Percentiles rank a stretch among this genome's conserved stretches.
These are phyloP conservation scores for Keithomyces neogunnii DNA, from an alignment of 2,329 filamentous ascomycete genomes.

Conservation along the genomic window DNA sequence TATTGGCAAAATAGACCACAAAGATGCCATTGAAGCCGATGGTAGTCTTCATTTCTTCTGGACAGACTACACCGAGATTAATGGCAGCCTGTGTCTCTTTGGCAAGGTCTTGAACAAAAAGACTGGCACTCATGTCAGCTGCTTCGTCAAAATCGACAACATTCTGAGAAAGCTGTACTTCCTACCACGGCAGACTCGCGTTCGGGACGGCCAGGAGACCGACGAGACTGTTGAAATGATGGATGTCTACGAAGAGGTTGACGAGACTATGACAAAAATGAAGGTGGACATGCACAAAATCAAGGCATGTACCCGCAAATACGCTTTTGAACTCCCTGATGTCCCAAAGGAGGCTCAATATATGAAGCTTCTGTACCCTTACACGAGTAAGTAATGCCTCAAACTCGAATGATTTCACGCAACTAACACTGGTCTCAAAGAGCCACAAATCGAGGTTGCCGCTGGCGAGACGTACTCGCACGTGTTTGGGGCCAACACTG, in stretches of 20 bases:
- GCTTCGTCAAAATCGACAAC: constrained; percentile 94
- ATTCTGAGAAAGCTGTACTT: constrained; percentile 90
- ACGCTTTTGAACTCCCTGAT: constrained; percentile 84
- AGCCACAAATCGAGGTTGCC: constrained; percentile 63
- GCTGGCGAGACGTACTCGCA: constrained; percentile 85
- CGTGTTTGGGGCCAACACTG: constrained; percentile 88
- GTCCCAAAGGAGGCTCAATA: constrained; percentile 88
- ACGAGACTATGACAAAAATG: constrained; percentile 77
- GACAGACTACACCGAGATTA: constrained; percentile 91
- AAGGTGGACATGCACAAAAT: constrained; percentile 87
- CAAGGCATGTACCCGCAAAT: constrained; percentile 82
- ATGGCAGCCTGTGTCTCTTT: constrained; percentile 86
- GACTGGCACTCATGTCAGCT: constrained; percentile 71
- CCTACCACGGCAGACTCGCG: constrained; percentile 62
- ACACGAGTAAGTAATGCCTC: constrained; percentile 51
- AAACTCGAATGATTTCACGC: background rate
- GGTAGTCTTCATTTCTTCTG: constrained; percentile 92
- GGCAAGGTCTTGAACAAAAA: constrained; percentile 92
- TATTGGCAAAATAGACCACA: constrained; percentile 73
- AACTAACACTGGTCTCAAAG: constrained; percentile 23
- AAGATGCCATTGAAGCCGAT: constrained; percentile 86
- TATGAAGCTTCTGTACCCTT: constrained; percentile 92
- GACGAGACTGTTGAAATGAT: constrained; percentile 75
- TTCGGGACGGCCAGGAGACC: constrained; percentile 55
- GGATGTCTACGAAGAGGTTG: constrained; percentile 85